phyloP scores from a whole-genome alignment of 2,329 filamentous ascomycete genomes.

The Diaporthe citriasiana region DNA sequence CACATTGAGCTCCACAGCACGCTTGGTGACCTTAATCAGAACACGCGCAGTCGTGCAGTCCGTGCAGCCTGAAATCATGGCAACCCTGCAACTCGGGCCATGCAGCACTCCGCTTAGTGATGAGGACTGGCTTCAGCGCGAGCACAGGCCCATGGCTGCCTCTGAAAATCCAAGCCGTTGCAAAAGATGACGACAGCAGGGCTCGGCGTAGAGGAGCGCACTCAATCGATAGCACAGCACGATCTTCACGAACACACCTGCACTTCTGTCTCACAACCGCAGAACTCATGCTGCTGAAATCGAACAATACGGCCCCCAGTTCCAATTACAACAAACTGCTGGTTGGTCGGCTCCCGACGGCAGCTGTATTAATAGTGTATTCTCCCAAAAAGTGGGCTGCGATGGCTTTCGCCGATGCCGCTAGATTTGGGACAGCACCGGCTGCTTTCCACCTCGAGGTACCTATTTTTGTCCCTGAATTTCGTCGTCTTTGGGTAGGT shows the following conservation, averaged over 20 bases:
- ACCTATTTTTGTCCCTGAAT: constrained; percentile 22
- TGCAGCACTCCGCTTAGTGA: constrained; percentile 12
- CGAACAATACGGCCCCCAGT: neutral
- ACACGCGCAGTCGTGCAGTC: neutral
- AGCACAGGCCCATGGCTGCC: neutral
- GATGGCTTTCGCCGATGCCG: constrained; percentile 1
- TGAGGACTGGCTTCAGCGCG: neutral
- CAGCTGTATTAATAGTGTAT: neutral
- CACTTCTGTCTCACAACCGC: neutral
- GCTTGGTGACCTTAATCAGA: constrained; percentile 3
- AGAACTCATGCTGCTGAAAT: neutral
- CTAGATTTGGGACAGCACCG: neutral
- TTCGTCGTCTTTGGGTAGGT: neutral
- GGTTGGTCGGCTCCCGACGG: neutral
- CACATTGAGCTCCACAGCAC: neutral
- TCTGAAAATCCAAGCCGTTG: neutral
- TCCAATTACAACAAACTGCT: neutral
- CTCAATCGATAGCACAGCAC: constrained; percentile 1
- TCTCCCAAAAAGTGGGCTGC: constrained; percentile 2
- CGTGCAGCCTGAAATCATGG: constrained; percentile 11
- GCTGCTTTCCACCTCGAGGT: neutral
- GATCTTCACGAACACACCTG: neutral
- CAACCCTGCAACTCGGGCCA: neutral
- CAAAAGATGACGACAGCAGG: constrained; percentile 12
- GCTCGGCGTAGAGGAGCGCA: neutral